These are phyloP conservation scores for Didymella glomerata DNA, from an alignment of 2,329 filamentous ascomycete genomes.

Conservation along the genomic window DNA sequence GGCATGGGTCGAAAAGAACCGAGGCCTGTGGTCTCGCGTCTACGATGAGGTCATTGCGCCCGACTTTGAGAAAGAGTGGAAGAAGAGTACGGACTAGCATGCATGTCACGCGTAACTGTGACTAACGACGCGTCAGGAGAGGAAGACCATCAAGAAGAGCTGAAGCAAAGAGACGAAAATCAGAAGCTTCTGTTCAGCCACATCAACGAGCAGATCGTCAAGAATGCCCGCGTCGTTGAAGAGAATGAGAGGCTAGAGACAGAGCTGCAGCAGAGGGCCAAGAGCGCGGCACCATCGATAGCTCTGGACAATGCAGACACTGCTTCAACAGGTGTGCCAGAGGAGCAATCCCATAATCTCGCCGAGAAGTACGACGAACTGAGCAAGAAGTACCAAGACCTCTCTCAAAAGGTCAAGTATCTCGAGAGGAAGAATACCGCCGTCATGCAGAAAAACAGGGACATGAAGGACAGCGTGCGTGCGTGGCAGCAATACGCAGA, in stretches of 20 bases:
- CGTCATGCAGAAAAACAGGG: slow-evolving; percentile 49
- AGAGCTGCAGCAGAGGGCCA: slow-evolving; percentile 23
- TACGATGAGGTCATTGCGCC: slow-evolving; percentile 48
- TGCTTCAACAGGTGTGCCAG: slow-evolving; percentile 19
- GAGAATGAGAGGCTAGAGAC: slow-evolving; percentile 38
- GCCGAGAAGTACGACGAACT: slow-evolving; percentile 45
- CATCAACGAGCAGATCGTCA: slow-evolving; percentile 38
- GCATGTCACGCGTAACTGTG: background rate
- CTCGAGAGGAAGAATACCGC: slow-evolving; percentile 44
- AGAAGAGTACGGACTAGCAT: slow-evolving; percentile 35
- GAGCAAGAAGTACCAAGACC: slow-evolving; percentile 41
- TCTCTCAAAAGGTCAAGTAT: slow-evolving; percentile 41
- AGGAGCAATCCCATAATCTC: slow-evolving; percentile 41
- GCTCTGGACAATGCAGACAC: slow-evolving; percentile 8
- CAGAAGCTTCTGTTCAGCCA: slow-evolving; percentile 37
- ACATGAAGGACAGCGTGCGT: slow-evolving; percentile 52
- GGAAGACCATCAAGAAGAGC: slow-evolving; percentile 33
- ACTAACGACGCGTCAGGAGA: slow-evolving; percentile 31
- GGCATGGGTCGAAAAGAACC: slow-evolving; percentile 43
- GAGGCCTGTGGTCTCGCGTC: slow-evolving; percentile 40
- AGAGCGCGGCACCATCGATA: slow-evolving; percentile 7
- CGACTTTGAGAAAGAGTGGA: slow-evolving; percentile 46
- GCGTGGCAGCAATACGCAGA: slow-evolving; percentile 51
- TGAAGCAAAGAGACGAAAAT: slow-evolving; percentile 43
- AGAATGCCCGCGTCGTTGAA: slow-evolving; percentile 35